Evolutionary conservation across 169 alveolate genomes (phyloP).

Genomic region (Miamiensis avidus): DNA sequence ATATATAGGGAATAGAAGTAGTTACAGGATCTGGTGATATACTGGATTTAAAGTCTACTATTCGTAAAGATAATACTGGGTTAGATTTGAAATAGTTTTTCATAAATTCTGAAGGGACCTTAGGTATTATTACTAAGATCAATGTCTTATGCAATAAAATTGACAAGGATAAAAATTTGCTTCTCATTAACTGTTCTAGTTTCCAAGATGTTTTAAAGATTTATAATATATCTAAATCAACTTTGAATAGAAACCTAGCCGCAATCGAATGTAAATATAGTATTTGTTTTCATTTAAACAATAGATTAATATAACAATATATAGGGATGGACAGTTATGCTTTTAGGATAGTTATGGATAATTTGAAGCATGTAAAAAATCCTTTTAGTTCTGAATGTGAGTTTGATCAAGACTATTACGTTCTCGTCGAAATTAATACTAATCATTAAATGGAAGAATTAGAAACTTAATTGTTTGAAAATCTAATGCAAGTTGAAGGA

Average conservation of each 20-base stretch:
- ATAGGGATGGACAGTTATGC: conserved; percentile 50
- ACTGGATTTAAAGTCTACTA: conserved; percentile 49
- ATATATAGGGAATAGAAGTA: conserved; percentile 68
- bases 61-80: conserved; percentile 83
- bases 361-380: neutral
- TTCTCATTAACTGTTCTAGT: conserved; percentile 40
- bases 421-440: neutral
- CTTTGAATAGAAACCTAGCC: neutral
- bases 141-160: conserved; percentile 62
- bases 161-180: conserved; percentile 41
- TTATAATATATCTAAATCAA: conserved; percentile 32
- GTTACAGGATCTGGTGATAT: conserved; percentile 76
- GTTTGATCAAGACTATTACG: neutral
- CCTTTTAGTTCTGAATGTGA: neutral
- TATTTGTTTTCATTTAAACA: neutral
- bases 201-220: conserved; percentile 51
- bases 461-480: neutral
- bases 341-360: neutral
- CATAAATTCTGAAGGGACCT: conserved; percentile 87
- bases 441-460: neutral
- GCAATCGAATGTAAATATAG: conserved; percentile 1
- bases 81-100: conserved; percentile 79
- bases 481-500: neutral
- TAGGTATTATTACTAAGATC: conserved; percentile 82
- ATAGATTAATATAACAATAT: no score